These are phyloP conservation scores for Ceratorhiza oryzae-sativae DNA, from an alignment of 1,284 basidiomycete species.

Conservation along the genomic window DNA sequence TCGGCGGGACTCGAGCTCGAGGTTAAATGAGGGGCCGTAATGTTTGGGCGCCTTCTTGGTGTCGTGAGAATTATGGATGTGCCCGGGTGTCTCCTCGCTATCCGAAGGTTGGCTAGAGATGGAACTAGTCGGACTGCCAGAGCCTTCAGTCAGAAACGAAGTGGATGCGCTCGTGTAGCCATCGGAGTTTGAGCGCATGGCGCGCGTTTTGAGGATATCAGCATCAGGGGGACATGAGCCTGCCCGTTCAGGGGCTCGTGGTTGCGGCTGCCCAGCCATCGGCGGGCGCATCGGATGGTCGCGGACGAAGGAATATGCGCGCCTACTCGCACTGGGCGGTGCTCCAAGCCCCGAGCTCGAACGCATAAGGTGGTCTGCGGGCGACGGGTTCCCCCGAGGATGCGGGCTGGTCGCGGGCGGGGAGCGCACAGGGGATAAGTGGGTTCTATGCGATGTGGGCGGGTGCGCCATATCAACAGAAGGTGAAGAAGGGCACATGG, in stretches of 20 bases:
- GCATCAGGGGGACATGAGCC: conserved; percentile 33
- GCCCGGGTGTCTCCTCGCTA: conserved; percentile 21
- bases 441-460: conserved; percentile 3
- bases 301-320: conserved; percentile 23
- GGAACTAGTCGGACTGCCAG: conserved; percentile 27
- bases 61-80: conserved; percentile 2
- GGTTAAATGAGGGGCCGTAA: conserved; percentile 14
- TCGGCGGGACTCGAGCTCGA: conserved; percentile 33
- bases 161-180: conserved; percentile 37
- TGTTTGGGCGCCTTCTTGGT: conserved; percentile 27
- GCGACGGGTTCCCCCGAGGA: conserved; percentile 22
- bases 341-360: conserved; percentile 7
- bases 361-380: conserved; percentile 26
- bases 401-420: conserved; percentile 19
- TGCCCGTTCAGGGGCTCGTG: neutral
- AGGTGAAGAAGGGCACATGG: conserved; percentile 30
- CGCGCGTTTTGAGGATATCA: conserved; percentile 23
- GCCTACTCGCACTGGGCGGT: conserved; percentile 10
- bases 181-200: conserved; percentile 36
- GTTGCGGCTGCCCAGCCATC: neutral
- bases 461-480: neutral
- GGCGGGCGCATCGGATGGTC: conserved; percentile 11
- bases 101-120: conserved; percentile 31
- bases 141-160: conserved; percentile 23
- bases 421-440: conserved; percentile 22